Conservation (phyloP, 2,329 filamentous ascomycete species). For the Scedosporium minutisporum region DNA sequence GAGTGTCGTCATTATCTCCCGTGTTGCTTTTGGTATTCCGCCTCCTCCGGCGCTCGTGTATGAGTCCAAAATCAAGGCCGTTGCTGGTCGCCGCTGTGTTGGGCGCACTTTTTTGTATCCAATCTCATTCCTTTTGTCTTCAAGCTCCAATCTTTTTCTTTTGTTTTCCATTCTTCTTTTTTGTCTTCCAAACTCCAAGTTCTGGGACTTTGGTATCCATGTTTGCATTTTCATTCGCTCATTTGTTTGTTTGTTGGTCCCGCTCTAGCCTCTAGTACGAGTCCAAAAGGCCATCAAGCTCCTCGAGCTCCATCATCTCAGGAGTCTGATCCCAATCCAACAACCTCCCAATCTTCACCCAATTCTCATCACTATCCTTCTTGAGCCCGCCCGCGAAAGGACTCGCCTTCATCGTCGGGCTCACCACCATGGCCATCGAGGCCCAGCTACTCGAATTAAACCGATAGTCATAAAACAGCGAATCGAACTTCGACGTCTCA, state of each 20-base stretch:
- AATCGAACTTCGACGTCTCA: constrained; percentile 21
- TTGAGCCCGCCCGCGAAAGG: constrained; percentile 18
- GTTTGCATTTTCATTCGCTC: background rate
- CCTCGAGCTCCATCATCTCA: constrained; percentile 84
- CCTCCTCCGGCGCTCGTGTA: too few relatives aligned
- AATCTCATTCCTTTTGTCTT: too few relatives aligned
- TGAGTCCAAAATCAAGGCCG: too few relatives aligned
- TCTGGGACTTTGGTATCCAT: background rate
- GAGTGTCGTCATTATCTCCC: too few relatives aligned
- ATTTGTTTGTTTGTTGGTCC: background rate
- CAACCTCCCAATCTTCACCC: constrained; percentile 30
- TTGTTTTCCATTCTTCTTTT: too few relatives aligned
- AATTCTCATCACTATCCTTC: constrained; percentile 28
- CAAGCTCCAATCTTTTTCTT: too few relatives aligned
- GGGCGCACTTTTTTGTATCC: too few relatives aligned
- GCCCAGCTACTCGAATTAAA: background rate
- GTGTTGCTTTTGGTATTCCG: too few relatives aligned
- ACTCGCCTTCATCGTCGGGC: constrained; percentile 40
- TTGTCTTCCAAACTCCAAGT: too few relatives aligned
- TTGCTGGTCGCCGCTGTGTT: too few relatives aligned
- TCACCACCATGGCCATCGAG: constrained; percentile 14
- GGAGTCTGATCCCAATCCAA: constrained; percentile 60
- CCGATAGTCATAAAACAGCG: constrained; percentile 10
- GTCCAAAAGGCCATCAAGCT: constrained; percentile 80
- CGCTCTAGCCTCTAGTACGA: constrained; percentile 42